phyloP scores from a whole-genome alignment of 306 rosid genomes.

The Amphicarpaea edgeworthii region DNA sequence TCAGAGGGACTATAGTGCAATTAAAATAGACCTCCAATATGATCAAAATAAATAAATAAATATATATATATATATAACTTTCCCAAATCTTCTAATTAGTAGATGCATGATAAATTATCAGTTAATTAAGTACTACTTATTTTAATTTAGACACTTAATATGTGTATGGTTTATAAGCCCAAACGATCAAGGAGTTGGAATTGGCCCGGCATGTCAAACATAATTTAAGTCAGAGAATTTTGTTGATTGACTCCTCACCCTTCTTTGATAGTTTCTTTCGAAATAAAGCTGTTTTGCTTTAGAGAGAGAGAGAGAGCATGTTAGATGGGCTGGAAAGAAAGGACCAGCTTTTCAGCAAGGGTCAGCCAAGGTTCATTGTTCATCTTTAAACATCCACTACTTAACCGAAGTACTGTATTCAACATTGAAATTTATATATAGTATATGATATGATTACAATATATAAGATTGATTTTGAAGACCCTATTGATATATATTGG shows the following conservation, averaged over 20 bases:
- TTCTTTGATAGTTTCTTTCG: conserved; percentile 45
- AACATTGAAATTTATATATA: neutral
- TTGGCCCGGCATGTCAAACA: conserved; percentile 12
- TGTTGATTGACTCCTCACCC: conserved; percentile 57
- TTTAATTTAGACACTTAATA: neutral
- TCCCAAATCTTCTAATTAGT: neutral
- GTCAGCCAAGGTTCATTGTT: conserved; percentile 46
- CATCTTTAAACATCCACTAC: conserved; percentile 36
- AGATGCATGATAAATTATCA: neutral
- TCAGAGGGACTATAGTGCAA: neutral
- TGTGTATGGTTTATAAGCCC: neutral
- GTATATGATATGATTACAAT: neutral
- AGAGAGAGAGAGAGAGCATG: conserved; percentile 42
- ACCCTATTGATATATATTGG: neutral
- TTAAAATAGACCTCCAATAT: neutral
- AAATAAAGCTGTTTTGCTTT: conserved; percentile 44
- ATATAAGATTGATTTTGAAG: conserved; percentile 2
- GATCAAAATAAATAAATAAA: too few species aligned
- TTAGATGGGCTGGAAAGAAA: conserved; percentile 65
- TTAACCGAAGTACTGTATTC: neutral
- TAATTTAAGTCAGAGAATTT: conserved; percentile 40
- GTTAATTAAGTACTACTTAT: neutral
- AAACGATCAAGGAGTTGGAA: neutral
- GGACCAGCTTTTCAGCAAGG: conserved; percentile 67
- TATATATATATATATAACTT: neutral